Base-by-base conservation (phyloP, 179 eudicot genomes). In the Silene vulgaris region DNA sequence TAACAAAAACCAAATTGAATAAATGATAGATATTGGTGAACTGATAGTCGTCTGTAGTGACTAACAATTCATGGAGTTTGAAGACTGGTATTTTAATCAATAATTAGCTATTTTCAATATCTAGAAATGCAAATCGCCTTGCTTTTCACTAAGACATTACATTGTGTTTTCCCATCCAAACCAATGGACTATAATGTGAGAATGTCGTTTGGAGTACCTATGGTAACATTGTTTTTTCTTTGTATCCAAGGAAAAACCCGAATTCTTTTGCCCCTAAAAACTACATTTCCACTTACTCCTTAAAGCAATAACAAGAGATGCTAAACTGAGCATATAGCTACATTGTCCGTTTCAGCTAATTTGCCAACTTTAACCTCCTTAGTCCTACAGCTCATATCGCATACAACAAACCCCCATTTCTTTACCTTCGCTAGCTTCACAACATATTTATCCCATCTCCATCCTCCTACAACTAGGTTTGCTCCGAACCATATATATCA, bases 391-490 rank as follows among this genome's bases (percentile, higher is more conserved):
- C 13, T 20, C n/a, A 23, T 61, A 30, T 32, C 16, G 3, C 16
- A 17, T 9, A 21, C 17, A 30, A 8, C 70, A 30, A 65, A 67
- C 3, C 40, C 26, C 71, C 2, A 16, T 3, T 40, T 13, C 37
- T 11, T 28, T 23, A 64, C 67, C 68, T 3, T 9, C 19, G 37
- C 68, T 64, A 26, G 68, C 68, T 64, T 64, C 37, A 64, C 37
- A 64, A 6, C 40, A 28, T 13, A 64, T 29, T 64, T 26, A 9
- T 13, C 67, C 32, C 32, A 30, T 66, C 21, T 16, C 20, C 11
- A 68, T 35, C 17, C 52, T 67, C 52, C 52, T n/a, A 35, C n/a
- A 67, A 17, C 52, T n/a, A 37, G 71, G 52, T 16, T 40, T 67
- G 50, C 23, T 17, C 37, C 52, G 7, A 40, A 16, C 8, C 12